Base-by-base conservation (phyloP, 2,329 filamentous ascomycete species). In the Cytospora piceae region DNA sequence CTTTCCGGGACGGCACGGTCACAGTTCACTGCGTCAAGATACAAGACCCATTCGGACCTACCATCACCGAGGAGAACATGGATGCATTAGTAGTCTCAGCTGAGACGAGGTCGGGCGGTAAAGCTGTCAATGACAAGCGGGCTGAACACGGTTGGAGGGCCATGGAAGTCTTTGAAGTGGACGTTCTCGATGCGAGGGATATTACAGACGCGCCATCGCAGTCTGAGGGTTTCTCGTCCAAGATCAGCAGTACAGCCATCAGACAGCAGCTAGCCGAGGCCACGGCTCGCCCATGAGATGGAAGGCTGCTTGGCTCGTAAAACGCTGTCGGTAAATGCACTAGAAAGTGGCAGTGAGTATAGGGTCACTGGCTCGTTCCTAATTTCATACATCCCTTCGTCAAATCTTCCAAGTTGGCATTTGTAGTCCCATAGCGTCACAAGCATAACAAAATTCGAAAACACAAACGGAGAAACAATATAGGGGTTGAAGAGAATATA, bases 171-270 rank as follows among this genome's bases (percentile, higher is more conserved):
- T 97, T 93, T 72, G 94, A 96, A 75, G 92, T 98, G 32, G 92
- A 95, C 72, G 92, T 98, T 17, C 83, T 99, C 20, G 90, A 94
- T 76, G 85, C 88, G 3, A 82, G 85, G 49, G 86, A 87, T 61
- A 79, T 82, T 53, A 77, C 80, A n/a, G 78, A 80, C 2, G 72
- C 71, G 52, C 74, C 71, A 49, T 76, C 71, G n/a, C 79, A 77
- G 69, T 80, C 75, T 15, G 85, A 88, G 64, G 83, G 85, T 69
- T 97, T 96, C 77, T 86, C 89, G 31, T 85, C 86, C 68, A 98
- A 97, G 79, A 91, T 97, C 71, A 96, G 93, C 81, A 97, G 94
- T 78, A 96, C 94, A 0, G 90, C 90, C 65, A 96, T 97, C 71
- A 82, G 90, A 61, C 79, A 80, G 73, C 79, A 79, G 66, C 80